Percentiles rank a stretch among this genome's conserved stretches.
phyloP scores from a whole-genome alignment of 2,329 filamentous ascomycete species.

The Akanthomyces muscarius region DNA sequence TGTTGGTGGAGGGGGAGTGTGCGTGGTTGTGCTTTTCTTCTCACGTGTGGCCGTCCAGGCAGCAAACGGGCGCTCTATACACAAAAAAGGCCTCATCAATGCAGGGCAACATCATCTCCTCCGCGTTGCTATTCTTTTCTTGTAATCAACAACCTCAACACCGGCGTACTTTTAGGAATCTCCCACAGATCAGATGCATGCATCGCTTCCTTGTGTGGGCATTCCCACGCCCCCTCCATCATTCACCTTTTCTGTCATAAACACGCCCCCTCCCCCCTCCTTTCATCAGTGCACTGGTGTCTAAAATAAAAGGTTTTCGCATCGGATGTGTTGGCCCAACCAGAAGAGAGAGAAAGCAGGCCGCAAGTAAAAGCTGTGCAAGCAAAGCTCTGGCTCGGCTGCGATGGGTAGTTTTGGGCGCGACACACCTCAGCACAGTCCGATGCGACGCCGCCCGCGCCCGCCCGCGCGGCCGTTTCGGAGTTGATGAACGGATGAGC shows the following conservation, averaged over 20 bases:
- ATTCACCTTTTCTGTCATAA: neutral
- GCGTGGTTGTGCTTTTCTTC: neutral
- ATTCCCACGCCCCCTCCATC: neutral
- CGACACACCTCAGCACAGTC: neutral
- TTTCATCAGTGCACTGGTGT: neutral
- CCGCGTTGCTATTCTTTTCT: too few relatives aligned
- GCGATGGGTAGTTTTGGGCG: neutral
- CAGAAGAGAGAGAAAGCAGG: neutral
- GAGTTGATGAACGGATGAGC: neutral
- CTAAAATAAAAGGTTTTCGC: neutral
- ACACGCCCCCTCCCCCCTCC: neutral
- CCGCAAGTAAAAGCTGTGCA: neutral
- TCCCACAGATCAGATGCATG: constrained; percentile 11
- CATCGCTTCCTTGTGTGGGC: constrained; percentile 2
- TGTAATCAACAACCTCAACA: too few relatives aligned
- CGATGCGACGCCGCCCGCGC: neutral
- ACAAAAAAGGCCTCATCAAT: neutral
- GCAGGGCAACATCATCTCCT: neutral
- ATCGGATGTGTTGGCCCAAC: neutral
- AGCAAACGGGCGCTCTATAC: too few relatives aligned
- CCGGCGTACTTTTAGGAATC: neutral
- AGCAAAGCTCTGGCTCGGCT: neutral
- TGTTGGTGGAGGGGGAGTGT: neutral
- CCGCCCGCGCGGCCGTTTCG: neutral
- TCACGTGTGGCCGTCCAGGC: neutral